phyloP scores from a whole-genome alignment of 2,329 filamentous ascomycete genomes.

The Arthrobotrys entomopaga region DNA sequence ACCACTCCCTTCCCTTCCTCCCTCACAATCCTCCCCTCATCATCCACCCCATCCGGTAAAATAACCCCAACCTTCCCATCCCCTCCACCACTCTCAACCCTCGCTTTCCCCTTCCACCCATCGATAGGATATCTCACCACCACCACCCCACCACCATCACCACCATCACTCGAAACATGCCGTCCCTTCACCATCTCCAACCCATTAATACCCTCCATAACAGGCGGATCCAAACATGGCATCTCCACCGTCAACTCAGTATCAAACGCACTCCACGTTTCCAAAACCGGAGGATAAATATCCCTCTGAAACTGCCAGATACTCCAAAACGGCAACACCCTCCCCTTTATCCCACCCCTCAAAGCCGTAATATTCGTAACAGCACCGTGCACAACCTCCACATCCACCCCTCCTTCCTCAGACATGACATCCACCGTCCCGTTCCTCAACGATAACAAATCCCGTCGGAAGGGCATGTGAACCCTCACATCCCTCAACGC shows the following conservation, averaged over 20 bases:
- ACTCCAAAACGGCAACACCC: conserved; percentile 17
- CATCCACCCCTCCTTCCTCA: neutral
- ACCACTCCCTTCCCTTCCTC: conserved; percentile 15
- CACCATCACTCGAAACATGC: conserved; percentile 7
- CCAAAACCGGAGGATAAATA: neutral
- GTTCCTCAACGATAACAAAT: conserved; percentile 4
- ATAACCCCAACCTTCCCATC: conserved; percentile 3
- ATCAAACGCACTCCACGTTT: conserved; percentile 2
- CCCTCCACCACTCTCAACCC: conserved; percentile 9
- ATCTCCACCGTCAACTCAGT: neutral
- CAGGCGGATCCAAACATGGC: neutral
- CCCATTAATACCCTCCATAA: conserved; percentile 5
- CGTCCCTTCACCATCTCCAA: neutral
- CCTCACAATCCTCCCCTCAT: conserved; percentile 10
- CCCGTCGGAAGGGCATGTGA: neutral
- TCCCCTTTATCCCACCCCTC: neutral
- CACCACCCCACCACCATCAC: conserved; percentile 9
- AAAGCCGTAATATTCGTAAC: conserved; percentile 10
- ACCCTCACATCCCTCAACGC: neutral
- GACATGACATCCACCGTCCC: neutral
- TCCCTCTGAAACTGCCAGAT: neutral
- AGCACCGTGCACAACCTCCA: neutral
- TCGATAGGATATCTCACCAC: conserved; percentile 10
- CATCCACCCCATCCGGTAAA: neutral
- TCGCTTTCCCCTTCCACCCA: conserved; percentile 18